A percentile compares a stretch with the other conserved stretches of the same genome.
Conservation (phyloP, 2,329 filamentous ascomycete genomes). For the Verticillium zaregamsianum region DNA sequence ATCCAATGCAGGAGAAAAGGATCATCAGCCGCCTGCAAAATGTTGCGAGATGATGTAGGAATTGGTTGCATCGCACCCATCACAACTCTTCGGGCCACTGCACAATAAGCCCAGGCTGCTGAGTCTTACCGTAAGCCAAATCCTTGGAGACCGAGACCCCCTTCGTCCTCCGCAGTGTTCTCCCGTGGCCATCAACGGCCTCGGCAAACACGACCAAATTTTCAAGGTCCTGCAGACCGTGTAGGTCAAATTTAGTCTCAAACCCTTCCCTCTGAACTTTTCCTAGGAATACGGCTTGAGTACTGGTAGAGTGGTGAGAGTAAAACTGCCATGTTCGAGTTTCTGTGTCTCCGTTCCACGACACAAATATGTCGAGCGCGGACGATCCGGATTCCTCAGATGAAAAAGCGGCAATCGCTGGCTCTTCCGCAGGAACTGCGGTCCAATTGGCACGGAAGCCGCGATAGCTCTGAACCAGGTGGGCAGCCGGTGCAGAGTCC, state of each 20-base stretch:
- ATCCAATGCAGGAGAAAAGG: too few relatives aligned
- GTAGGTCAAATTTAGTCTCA: constrained; percentile 37
- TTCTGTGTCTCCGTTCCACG: constrained; percentile 49
- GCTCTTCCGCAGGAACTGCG: constrained; percentile 8
- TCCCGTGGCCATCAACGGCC: neutral
- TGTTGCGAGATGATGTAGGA: too few relatives aligned
- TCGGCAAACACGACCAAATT: neutral
- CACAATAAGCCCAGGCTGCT: neutral
- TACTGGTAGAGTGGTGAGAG: constrained; percentile 27
- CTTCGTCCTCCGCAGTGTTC: neutral
- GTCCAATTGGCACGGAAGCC: constrained; percentile 19
- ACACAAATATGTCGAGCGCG: constrained; percentile 37
- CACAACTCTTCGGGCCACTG: neutral
- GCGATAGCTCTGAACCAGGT: constrained; percentile 19
- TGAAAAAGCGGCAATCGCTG: constrained; percentile 19
- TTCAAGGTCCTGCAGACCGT: too few relatives aligned
- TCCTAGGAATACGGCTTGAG: constrained; percentile 28
- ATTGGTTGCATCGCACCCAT: neutral
- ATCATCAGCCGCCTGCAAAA: too few relatives aligned
- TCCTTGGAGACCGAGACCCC: neutral
- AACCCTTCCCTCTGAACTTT: constrained; percentile 35
- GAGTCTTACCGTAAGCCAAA: neutral
- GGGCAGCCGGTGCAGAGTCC: constrained; percentile 14
- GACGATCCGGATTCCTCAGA: constrained; percentile 11
- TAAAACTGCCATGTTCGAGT: constrained; percentile 46